Evolutionary conservation across 2,329 filamentous ascomycete genomes (phyloP).

Genomic region (Venturia effusa): DNA sequence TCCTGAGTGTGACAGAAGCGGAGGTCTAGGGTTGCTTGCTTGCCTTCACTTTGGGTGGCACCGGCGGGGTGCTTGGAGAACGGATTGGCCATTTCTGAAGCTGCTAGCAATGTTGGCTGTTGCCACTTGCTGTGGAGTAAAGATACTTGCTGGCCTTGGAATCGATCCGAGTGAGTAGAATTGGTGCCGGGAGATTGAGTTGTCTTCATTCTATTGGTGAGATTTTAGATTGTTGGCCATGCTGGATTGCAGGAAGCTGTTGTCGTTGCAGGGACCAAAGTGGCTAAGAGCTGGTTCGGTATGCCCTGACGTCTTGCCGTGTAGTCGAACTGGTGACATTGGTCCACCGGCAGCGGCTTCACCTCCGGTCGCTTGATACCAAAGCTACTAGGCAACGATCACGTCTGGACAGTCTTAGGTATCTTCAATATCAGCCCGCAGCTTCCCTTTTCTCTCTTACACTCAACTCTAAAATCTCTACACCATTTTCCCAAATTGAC

Average conservation of each 20-base stretch:
- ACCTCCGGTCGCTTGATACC: too few species aligned
- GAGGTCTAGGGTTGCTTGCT: not conserved
- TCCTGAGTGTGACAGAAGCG: not conserved
- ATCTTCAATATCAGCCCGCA: too few species aligned
- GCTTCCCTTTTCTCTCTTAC: too few species aligned
- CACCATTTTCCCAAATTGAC: too few species aligned
- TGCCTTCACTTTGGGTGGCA: not conserved
- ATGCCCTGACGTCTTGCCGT: not conserved
- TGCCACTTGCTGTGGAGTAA: not conserved
- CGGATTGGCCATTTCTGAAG: not conserved
- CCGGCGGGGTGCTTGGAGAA: not conserved
- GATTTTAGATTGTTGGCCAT: not conserved
- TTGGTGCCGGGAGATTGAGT: not conserved
- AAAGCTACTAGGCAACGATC: too few species aligned
- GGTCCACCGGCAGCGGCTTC: too few species aligned
- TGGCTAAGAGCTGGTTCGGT: not conserved
- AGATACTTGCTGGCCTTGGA: not conserved
- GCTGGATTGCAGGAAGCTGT: not conserved
- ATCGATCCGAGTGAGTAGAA: not conserved
- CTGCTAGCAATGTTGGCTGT: not conserved
- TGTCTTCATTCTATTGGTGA: not conserved
- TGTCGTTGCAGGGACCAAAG: too few species aligned
- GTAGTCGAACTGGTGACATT: too few species aligned
- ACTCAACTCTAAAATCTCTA: too few species aligned
- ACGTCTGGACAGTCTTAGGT: too few species aligned